phyloP scores from a whole-genome alignment of 1,284 basidiomycete genomes.

The Chondrostereum purpureum region DNA sequence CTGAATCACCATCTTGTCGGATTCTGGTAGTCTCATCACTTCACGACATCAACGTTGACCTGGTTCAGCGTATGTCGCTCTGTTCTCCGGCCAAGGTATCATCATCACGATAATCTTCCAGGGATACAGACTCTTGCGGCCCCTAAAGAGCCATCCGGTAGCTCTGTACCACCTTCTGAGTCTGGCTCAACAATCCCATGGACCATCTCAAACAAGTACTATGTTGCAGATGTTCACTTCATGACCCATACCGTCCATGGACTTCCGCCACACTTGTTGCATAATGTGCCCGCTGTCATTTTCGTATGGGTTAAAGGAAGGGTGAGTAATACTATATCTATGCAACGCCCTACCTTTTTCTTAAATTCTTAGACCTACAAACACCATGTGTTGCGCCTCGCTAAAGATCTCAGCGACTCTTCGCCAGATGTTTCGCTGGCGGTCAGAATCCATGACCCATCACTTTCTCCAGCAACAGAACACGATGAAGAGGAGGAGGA shows the following conservation, averaged over 20 bases:
- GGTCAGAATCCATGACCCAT: constrained; percentile 36
- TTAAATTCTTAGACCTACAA: constrained; percentile 36
- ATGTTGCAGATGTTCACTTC: constrained; percentile 73
- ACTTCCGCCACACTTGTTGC: constrained; percentile 28
- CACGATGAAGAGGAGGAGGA: constrained; percentile 6
- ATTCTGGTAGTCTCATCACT: constrained; percentile 45
- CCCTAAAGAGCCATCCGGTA: constrained; percentile 3
- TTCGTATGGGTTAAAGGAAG: constrained; percentile 64
- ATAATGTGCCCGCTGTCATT: constrained; percentile 59
- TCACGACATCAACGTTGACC: constrained; percentile 30
- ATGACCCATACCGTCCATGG: constrained; percentile 39
- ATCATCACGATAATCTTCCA: constrained; percentile 14
- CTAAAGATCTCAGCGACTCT: constrained; percentile 36
- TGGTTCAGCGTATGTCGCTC: constrained; percentile 40
- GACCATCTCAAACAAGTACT: constrained; percentile 82
- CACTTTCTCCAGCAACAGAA: constrained; percentile 3
- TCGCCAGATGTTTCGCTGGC: constrained; percentile 69
- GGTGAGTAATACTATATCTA: constrained; percentile 33
- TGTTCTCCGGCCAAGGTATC: constrained; percentile 9
- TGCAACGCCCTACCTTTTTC: constrained; percentile 10
- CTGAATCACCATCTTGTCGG: constrained; percentile 24
- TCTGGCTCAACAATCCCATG: constrained; percentile 43
- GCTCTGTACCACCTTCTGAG: constrained; percentile 5
- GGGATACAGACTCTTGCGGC: constrained; percentile 17
- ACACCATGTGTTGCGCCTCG: constrained; percentile 45